Conservation (phyloP, 495 filamentous ascomycete species). For the Cercophora scortea region DNA sequence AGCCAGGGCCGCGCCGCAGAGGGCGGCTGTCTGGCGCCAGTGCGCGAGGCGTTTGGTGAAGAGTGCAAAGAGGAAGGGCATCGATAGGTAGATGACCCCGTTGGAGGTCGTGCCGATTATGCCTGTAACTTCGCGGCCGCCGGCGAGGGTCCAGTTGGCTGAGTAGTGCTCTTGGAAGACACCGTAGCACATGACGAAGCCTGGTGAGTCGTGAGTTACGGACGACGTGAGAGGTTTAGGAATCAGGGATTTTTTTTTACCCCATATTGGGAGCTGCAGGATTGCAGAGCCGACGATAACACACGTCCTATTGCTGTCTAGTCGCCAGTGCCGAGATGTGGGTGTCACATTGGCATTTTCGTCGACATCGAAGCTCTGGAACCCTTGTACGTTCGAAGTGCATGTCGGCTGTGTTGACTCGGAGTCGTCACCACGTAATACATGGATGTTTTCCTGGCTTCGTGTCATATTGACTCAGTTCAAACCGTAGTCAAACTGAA, state of each 20-base stretch:
- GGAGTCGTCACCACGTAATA: too few relatives aligned
- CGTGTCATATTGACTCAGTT: too few relatives aligned
- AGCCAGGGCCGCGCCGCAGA: background rate
- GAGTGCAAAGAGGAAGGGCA: slow-evolving; percentile 1
- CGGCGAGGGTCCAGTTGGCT: background rate
- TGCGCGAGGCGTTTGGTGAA: background rate
- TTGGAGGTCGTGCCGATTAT: slow-evolving; percentile 2
- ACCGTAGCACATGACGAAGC: slow-evolving; percentile 1
- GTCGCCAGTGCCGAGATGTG: too few relatives aligned
- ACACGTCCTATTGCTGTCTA: background rate
- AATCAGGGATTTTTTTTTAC: too few relatives aligned
- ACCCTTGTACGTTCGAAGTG: too few relatives aligned
- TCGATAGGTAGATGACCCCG: slow-evolving; percentile 3
- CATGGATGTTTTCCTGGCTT: too few relatives aligned
- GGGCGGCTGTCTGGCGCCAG: background rate
- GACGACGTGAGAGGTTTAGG: too few relatives aligned
- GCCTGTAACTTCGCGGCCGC: background rate
- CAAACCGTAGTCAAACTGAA: too few relatives aligned
- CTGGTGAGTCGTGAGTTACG: too few relatives aligned
- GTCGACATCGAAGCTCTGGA: too few relatives aligned
- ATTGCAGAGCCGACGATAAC: background rate
- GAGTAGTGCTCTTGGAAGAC: slow-evolving; percentile 2
- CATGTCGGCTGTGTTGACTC: too few relatives aligned
- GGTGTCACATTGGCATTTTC: too few relatives aligned
- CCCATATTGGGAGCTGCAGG: slow-evolving; percentile 1